A percentile compares a stretch with the other conserved stretches of the same genome.
These are phyloP conservation scores for Lachnellula hyalina DNA, from an alignment of 2,329 filamentous ascomycete genomes.

Conservation along the genomic window DNA sequence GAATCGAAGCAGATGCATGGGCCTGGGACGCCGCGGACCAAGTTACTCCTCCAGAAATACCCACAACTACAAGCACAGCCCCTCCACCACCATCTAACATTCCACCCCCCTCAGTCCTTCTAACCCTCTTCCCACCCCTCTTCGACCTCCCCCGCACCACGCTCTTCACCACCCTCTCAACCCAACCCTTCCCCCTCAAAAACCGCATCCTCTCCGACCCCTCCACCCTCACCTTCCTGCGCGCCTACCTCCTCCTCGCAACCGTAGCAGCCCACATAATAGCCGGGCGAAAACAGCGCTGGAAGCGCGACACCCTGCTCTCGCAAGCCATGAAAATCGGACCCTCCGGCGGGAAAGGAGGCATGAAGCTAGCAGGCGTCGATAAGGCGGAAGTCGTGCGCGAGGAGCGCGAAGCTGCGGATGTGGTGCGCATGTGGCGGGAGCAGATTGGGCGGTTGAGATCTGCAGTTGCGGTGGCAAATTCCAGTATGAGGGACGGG, in stretches of 20 bases:
- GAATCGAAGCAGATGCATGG: constrained; percentile 28
- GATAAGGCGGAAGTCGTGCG: constrained; percentile 77
- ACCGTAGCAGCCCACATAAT: constrained; percentile 73
- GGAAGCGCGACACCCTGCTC: constrained; percentile 83
- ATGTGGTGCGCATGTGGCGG: constrained; percentile 71
- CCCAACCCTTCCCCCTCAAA: constrained; percentile 52
- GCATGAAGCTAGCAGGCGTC: constrained; percentile 87
- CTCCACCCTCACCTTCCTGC: constrained; percentile 57
- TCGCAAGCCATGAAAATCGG: constrained; percentile 85
- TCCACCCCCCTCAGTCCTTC: constrained; percentile 77
- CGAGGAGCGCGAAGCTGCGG: constrained; percentile 79
- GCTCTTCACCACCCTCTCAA: constrained; percentile 60
- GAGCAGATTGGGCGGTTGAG: constrained; percentile 70
- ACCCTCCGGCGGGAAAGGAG: constrained; percentile 67
- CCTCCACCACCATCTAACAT: constrained; percentile 58
- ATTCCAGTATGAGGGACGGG: constrained; percentile 35
- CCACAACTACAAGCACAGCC: not conserved
- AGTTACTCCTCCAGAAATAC: constrained; percentile 4
- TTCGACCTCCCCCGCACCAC: constrained; percentile 59
- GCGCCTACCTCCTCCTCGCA: constrained; percentile 57
- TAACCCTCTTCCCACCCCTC: constrained; percentile 69
- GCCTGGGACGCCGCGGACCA: constrained; percentile 29
- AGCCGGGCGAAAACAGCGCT: constrained; percentile 77
- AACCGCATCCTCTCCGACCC: constrained; percentile 60
- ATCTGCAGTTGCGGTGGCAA: constrained; percentile 63